Evolutionary conservation across 164 flowering plant species (phyloP), one percentile per base, ranked within the genome.

Genomic region (Stephania cephalantha): DNA sequence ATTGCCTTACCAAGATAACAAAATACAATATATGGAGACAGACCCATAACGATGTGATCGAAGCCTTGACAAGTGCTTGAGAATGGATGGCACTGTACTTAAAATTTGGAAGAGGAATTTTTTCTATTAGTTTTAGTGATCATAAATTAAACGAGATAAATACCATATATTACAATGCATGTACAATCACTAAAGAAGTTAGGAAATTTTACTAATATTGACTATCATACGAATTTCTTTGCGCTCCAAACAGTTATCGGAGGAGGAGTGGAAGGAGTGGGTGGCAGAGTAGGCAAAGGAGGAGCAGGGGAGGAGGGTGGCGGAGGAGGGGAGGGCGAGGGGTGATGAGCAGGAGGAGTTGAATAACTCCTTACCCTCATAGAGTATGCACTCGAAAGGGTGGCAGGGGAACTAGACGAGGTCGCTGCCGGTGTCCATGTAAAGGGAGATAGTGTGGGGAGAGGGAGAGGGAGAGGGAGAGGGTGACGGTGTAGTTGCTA

Each of bases 371-470:
- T 25, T 25, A 68, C 85, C 88, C 71, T 93, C 97, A 76, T 97
- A 95, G 78, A 95, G 91, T 8, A 95, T 89, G 79, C 98, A 95
- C 30, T 85, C 85, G 71, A 95, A 95, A 0, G 97, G 97, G 29
- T 84, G 69, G 64, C 97, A 95, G 22, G 97, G 97, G 82, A 90
- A 80, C 98, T 97, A 93, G 71, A 95, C 95, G 52, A 93, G 86
- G 83, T 95, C 99, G 84, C 93, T 89, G 29, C 97, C 99, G 1
- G 99, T 95, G 82, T 95, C 99, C 86, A 93, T 87, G 82, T 91
- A 93, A 29, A 91, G 85, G 13, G 90, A 85, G 69, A 90, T 69
- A 15, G 81, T 42, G 52, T 84, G 89, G 25, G 25, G 0, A 25
- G 25, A n/a, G 25, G 25, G 25, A 25, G 25, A 25, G 25, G 7